These are phyloP conservation scores for Xerocomellus amylosporus DNA, from an alignment of 768 basidiomycete species.

Conservation along the genomic window DNA sequence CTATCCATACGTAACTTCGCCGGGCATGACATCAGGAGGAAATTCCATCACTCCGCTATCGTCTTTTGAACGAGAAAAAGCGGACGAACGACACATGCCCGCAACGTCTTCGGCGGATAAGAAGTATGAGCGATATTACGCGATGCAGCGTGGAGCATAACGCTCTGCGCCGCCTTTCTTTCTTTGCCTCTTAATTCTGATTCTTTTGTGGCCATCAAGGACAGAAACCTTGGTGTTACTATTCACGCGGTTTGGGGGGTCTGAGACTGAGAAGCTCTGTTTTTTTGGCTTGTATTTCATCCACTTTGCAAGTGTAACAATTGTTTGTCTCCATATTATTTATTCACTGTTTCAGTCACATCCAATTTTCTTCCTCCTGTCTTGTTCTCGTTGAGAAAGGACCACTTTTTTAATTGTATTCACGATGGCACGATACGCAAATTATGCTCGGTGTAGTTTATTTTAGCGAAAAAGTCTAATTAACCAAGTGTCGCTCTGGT, in stretches of 20 bases:
- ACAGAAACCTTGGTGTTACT: conserved; percentile 3
- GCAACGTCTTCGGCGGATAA: conserved; percentile 41
- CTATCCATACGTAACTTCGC: conserved; percentile 39
- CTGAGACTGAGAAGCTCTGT: conserved; percentile 3
- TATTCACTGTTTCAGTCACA: conserved; percentile 10
- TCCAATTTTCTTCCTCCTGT: not conserved
- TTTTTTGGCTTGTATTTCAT: conserved; percentile 9
- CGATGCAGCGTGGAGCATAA: conserved; percentile 22
- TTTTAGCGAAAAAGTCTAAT: conserved; percentile 21
- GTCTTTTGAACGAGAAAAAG: conserved; percentile 57
- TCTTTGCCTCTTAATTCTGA: not conserved
- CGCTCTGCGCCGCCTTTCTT: not conserved
- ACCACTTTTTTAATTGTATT: not conserved
- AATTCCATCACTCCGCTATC: conserved; percentile 29
- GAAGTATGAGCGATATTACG: conserved; percentile 29
- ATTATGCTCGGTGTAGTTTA: conserved; percentile 27
- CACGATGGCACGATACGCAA: conserved; percentile 11
- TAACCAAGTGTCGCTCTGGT: not conserved
- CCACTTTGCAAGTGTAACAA: not conserved
- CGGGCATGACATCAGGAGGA: conserved; percentile 35
- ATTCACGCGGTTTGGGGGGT: conserved; percentile 5
- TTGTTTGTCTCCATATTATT: conserved; percentile 11
- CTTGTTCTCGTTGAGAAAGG: not conserved
- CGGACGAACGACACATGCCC: conserved; percentile 50
- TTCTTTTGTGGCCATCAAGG: not conserved